These are phyloP conservation scores for Phytophthora hibernalis DNA, from an alignment of 352 stramenopile species.

Conservation along the genomic window DNA sequence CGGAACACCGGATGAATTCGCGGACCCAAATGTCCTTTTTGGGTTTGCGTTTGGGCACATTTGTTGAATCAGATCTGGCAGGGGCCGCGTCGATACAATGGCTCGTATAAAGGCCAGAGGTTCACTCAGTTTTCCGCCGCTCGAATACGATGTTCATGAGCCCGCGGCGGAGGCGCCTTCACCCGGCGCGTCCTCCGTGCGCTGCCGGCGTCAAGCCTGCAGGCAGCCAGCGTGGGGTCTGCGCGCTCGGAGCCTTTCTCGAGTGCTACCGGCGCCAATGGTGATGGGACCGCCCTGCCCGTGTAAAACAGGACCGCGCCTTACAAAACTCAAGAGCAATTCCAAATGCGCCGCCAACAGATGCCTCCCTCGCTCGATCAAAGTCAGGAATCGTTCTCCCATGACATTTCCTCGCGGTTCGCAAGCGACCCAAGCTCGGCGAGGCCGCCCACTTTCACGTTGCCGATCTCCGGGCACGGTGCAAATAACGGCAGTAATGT, in stretches of 20 bases:
- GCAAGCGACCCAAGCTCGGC: too few relatives aligned
- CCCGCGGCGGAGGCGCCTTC: too few relatives aligned
- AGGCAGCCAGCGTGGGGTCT: neutral
- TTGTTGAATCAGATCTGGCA: constrained; percentile 3
- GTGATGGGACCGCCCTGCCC: constrained; percentile 24
- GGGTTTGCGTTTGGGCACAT: neutral
- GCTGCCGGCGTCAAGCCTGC: neutral
- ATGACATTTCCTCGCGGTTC: neutral
- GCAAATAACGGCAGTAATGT: constrained; percentile 16
- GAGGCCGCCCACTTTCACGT: neutral
- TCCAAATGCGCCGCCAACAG: constrained; percentile 9
- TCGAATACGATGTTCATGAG: too few relatives aligned
- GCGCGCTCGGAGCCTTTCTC: neutral
- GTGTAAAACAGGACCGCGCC: constrained; percentile 8
- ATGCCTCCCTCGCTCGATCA: neutral
- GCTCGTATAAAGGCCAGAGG: neutral
- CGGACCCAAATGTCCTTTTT: constrained; percentile 14
- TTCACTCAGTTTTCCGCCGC: neutral
- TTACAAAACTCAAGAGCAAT: constrained; percentile 13
- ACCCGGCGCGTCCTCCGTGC: too few relatives aligned
- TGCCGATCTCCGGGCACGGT: constrained; percentile 3
- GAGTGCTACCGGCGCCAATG: constrained; percentile 23
- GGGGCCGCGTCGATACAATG: neutral
- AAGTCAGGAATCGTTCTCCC: neutral
- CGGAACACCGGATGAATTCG: neutral